phyloP scores from a whole-genome alignment of 148 eudicot species.

The Rheum nobile region DNA sequence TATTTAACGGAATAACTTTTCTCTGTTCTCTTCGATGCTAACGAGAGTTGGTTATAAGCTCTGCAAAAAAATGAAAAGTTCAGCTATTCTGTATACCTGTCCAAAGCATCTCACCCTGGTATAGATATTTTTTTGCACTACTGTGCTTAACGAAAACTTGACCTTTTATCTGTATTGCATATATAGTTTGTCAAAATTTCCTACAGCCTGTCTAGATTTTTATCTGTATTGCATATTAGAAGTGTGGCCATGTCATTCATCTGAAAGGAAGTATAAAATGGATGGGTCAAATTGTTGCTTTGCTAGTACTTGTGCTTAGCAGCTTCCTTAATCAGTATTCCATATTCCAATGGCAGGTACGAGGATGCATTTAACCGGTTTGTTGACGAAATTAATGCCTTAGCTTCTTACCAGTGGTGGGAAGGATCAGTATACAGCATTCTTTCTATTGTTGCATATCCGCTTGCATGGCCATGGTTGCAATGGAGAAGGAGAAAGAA shows the following conservation, averaged over 20 bases:
- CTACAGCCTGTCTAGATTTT: not conserved
- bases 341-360: constrained; percentile 30
- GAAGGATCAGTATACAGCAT: constrained; percentile 89
- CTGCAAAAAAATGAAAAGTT: not conserved
- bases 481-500: constrained; percentile 86
- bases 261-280: not conserved
- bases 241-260: not conserved
- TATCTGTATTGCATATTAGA: not conserved
- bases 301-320: not conserved
- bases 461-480: constrained; percentile 96
- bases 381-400: constrained; percentile 77
- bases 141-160: not conserved
- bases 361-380: constrained; percentile 94
- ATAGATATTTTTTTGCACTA: not conserved
- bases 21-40: not conserved
- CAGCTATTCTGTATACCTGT: not conserved
- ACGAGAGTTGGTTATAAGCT: not conserved
- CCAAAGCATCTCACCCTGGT: not conserved
- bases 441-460: constrained; percentile 62
- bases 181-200: not conserved
- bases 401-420: constrained; percentile 98
- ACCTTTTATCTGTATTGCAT: not conserved
- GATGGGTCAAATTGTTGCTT: not conserved
- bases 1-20: not conserved
- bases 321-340: not conserved